phyloP scores from a whole-genome alignment of 345 rosid genomes.

The Dipteronia sinensis region DNA sequence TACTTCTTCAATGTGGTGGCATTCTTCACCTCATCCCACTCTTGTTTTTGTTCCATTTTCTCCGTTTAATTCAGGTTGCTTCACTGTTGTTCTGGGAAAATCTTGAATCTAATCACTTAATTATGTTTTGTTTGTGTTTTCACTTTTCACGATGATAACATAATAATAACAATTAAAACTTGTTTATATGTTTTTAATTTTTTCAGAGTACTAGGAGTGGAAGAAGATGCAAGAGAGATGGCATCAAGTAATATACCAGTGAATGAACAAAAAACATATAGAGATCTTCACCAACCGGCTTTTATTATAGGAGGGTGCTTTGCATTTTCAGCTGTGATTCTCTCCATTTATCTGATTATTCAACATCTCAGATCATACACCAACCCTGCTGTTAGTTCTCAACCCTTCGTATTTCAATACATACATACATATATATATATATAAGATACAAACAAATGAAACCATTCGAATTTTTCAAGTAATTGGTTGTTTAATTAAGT shows the following conservation, averaged over 20 bases:
- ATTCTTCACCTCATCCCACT: neutral
- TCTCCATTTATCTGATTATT: slow-evolving; percentile 55
- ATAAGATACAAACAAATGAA: neutral
- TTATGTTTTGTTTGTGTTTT: neutral
- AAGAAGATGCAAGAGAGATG: slow-evolving; percentile 31
- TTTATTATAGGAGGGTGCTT: slow-evolving; percentile 65
- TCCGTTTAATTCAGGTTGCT: neutral
- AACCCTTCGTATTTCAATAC: neutral
- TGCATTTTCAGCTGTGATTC: slow-evolving; percentile 52
- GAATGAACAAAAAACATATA: slow-evolving; percentile 29
- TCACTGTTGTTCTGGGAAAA: neutral
- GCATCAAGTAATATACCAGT: slow-evolving; percentile 15
- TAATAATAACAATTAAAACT: neutral
- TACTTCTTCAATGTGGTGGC: neutral
- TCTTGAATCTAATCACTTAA: neutral
- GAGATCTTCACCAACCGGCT: slow-evolving; percentile 58
- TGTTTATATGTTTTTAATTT: neutral
- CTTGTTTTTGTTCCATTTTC: neutral
- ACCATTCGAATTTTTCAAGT: neutral
- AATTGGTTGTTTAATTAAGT: neutral
- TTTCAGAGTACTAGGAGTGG: neutral
- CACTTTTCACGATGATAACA: neutral
- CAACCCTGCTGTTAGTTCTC: slow-evolving; percentile 58
- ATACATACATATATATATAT: too few species aligned
- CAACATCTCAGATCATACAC: slow-evolving; percentile 85